Evolutionary conservation across 768 basidiomycete species (phyloP).

Genomic region (Termitomyces sp.): DNA sequence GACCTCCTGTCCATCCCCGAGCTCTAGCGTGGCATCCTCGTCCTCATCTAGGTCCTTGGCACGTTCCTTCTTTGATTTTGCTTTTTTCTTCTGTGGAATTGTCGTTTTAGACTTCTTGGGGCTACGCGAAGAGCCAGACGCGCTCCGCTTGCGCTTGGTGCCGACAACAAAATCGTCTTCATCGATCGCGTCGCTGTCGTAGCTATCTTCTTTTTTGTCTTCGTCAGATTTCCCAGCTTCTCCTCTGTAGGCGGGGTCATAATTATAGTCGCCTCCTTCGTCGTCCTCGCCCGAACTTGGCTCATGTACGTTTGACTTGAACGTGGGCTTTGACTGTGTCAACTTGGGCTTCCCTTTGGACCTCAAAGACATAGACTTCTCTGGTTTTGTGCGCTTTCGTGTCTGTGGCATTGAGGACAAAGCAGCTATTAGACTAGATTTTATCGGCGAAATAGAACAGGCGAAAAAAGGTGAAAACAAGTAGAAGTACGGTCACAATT

Average conservation of each 20-base stretch:
- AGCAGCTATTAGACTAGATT: neutral
- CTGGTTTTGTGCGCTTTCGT: neutral
- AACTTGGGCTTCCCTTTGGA: neutral
- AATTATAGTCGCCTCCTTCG: neutral
- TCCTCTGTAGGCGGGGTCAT: neutral
- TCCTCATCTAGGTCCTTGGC: slow-evolving; percentile 32
- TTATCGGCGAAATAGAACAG: neutral
- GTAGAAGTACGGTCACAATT: no score
- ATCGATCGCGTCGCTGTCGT: slow-evolving; percentile 32
- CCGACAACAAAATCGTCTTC: slow-evolving; percentile 16
- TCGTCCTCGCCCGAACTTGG: neutral
- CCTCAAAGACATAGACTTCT: neutral
- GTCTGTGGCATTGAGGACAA: neutral
- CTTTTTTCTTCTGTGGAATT: slow-evolving; percentile 21
- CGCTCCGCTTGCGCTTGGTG: slow-evolving; percentile 21
- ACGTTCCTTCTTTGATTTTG: slow-evolving; percentile 22
- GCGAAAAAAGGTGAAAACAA: neutral
- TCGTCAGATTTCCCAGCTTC: slow-evolving; percentile 14
- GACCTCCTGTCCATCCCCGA: slow-evolving; percentile 64
- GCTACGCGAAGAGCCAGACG: slow-evolving; percentile 19
- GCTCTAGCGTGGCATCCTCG: slow-evolving; percentile 37
- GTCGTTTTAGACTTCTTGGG: slow-evolving; percentile 20
- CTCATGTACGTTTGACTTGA: neutral
- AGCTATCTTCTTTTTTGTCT: slow-evolving; percentile 13
- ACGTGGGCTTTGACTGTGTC: neutral